phyloP scores from a whole-genome alignment of 2,329 filamentous ascomycete species.

The Bipolaris zeicola region DNA sequence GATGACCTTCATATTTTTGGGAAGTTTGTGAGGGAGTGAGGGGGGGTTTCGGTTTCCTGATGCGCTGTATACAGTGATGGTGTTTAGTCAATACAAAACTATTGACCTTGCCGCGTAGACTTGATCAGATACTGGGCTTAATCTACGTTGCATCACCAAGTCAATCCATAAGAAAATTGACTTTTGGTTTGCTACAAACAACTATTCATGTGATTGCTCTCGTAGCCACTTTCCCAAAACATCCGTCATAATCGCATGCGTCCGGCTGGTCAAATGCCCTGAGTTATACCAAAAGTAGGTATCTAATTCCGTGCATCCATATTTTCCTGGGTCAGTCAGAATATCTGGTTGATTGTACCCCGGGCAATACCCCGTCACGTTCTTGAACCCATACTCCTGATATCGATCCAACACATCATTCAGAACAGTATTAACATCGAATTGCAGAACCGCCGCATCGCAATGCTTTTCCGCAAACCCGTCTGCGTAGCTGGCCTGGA shows the following conservation, averaged over 20 bases:
- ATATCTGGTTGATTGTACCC: conserved; percentile 56
- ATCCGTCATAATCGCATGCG: conserved; percentile 49
- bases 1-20: conserved; percentile 36
- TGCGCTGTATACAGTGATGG: background rate
- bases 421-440: conserved; percentile 53
- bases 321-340: conserved; percentile 49
- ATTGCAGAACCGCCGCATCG: conserved; percentile 50
- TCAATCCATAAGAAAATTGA: too few relatives aligned
- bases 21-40: conserved; percentile 15
- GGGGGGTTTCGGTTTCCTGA: background rate
- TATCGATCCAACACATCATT: conserved; percentile 53
- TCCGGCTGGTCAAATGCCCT: conserved; percentile 54
- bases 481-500: conserved; percentile 44
- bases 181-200: background rate
- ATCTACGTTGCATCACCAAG: too few relatives aligned
- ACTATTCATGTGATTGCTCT: conserved; percentile 2
- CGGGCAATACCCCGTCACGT: conserved; percentile 54
- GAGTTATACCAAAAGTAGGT: conserved; percentile 58
- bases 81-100: too few relatives aligned
- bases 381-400: conserved; percentile 51
- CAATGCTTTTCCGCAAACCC: conserved; percentile 42
- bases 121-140: too few relatives aligned
- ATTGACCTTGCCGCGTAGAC: too few relatives aligned
- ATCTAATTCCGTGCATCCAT: conserved; percentile 53
- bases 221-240: conserved; percentile 26